phyloP scores from a whole-genome alignment of 2,329 filamentous ascomycete species.

The Cadophora sp. region DNA sequence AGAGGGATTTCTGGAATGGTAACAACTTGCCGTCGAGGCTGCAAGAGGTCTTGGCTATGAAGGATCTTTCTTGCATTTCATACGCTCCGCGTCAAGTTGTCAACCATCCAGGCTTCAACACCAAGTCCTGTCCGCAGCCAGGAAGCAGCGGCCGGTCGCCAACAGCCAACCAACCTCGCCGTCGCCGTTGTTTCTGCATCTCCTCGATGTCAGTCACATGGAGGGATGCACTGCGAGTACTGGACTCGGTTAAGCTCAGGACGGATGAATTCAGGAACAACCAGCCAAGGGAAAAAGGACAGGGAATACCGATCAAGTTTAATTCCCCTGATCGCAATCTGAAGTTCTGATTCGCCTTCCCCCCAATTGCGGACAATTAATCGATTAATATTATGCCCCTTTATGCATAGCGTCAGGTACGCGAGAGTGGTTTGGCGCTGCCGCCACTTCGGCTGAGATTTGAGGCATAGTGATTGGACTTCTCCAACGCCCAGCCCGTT shows the following conservation, averaged over 20 bases:
- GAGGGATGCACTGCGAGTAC: no score
- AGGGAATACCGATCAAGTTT: neutral
- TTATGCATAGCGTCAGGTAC: constrained; percentile 18
- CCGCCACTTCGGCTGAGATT: neutral
- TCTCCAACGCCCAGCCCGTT: neutral
- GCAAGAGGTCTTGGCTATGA: neutral
- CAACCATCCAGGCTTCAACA: no score
- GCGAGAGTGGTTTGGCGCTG: constrained; percentile 2
- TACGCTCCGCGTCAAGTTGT: no score
- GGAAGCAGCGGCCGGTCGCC: no score
- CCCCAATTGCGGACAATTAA: constrained; percentile 1
- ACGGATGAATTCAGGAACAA: neutral
- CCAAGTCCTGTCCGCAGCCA: no score
- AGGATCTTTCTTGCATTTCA: no score
- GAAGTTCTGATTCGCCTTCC: neutral
- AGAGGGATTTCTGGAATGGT: neutral
- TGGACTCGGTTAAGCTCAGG: neutral
- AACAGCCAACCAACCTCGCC: neutral
- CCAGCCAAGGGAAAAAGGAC: neutral
- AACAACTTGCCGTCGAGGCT: neutral
- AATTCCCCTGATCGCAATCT: constrained; percentile 2
- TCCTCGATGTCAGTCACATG: no score
- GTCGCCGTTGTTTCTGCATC: neutral
- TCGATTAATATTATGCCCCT: neutral
- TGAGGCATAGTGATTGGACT: constrained; percentile 2